phyloP scores from a whole-genome alignment of 768 basidiomycete genomes.

The Hemileccinum impolitum region DNA sequence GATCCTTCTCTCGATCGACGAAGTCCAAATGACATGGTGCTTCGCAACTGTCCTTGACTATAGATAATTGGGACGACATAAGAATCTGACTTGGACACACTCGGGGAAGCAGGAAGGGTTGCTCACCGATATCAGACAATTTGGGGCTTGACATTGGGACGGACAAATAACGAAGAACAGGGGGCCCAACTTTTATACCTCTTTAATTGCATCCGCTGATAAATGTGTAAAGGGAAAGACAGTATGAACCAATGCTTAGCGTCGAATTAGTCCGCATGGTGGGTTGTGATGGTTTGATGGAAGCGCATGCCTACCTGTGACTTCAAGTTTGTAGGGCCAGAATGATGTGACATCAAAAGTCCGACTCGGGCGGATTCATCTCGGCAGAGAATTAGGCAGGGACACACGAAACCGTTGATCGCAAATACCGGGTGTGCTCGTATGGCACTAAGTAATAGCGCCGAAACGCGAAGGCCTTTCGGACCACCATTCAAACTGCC shows the following conservation, averaged over 20 bases:
- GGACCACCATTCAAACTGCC: too few relatives aligned
- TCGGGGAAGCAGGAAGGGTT: not conserved
- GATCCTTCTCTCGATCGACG: constrained; percentile 5
- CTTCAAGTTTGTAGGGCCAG: too few relatives aligned
- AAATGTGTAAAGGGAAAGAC: too few relatives aligned
- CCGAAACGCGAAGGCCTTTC: too few relatives aligned
- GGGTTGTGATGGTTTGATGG: not conserved
- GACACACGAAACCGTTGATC: too few relatives aligned
- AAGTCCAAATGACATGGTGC: not conserved
- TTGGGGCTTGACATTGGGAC: not conserved
- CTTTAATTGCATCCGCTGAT: not conserved
- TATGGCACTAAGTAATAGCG: too few relatives aligned
- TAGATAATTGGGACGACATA: not conserved
- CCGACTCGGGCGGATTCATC: too few relatives aligned
- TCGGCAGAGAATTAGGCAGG: too few relatives aligned
- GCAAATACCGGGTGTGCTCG: too few relatives aligned
- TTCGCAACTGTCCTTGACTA: not conserved
- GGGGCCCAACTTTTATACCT: not conserved
- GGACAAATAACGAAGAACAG: not conserved
- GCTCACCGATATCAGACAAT: not conserved
- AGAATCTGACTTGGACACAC: not conserved
- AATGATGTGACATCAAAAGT: too few relatives aligned
- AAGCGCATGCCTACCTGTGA: not conserved
- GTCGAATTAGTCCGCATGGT: not conserved
- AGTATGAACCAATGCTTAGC: too few relatives aligned